Conservation (phyloP, 192 early-diverging fungal species). For the Piromyces finnis region DNA sequence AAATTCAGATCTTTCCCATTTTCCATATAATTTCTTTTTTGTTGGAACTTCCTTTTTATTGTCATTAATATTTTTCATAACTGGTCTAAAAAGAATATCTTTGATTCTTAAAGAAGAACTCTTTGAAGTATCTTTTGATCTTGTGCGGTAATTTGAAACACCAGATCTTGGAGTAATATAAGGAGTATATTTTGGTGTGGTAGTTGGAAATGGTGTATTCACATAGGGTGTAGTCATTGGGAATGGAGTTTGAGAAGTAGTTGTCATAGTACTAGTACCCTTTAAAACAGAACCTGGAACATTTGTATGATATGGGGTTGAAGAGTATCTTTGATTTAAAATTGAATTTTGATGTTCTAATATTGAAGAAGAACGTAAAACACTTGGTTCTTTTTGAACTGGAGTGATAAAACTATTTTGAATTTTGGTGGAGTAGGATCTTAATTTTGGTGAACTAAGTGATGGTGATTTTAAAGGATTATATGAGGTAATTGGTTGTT, state of each 20-base stretch:
- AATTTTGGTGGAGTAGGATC: not conserved
- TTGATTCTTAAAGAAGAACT: not conserved
- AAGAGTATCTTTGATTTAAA: not conserved
- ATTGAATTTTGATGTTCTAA: not conserved
- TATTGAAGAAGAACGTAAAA: not conserved
- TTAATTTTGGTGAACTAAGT: not conserved
- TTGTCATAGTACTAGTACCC: not conserved
- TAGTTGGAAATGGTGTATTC: not conserved
- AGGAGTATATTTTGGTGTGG: not conserved
- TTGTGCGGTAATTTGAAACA: not conserved
- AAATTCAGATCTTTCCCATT: not conserved
- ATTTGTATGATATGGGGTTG: not conserved
- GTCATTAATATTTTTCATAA: not conserved
- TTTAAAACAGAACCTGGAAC: not conserved
- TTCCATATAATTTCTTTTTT: not conserved
- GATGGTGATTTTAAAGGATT: not conserved
- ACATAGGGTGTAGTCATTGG: not conserved
- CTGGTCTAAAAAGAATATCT: not conserved
- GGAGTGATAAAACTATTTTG: not conserved
- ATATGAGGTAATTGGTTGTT: not conserved
- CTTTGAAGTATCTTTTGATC: not conserved
- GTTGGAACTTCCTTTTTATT: not conserved
- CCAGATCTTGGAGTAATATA: not conserved
- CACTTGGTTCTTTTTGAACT: not conserved
- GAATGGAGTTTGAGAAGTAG: not conserved